These are phyloP conservation scores for Styphnolobium japonicum DNA, from an alignment of 306 rosid species.

Conservation along the genomic window DNA sequence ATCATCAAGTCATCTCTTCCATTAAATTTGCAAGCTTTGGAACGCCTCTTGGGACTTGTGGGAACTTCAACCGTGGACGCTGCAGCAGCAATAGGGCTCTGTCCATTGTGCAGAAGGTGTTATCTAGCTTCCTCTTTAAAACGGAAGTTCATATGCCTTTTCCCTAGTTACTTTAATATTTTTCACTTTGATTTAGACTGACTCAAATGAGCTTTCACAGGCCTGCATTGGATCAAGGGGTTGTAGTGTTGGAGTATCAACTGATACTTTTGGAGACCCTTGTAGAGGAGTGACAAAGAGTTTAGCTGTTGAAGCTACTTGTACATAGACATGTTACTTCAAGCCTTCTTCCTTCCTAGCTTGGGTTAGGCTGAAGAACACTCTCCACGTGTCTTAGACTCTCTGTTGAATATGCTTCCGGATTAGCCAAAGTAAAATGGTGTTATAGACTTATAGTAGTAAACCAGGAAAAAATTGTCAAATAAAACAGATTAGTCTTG, in stretches of 20 bases:
- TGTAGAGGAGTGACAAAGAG: slow-evolving; percentile 75
- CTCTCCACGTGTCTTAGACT: neutral
- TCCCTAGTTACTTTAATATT: neutral
- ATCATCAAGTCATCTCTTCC: slow-evolving; percentile 71
- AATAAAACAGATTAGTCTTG: slow-evolving; percentile 3
- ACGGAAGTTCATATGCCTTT: neutral
- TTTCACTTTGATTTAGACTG: slow-evolving; percentile 10
- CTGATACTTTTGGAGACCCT: slow-evolving; percentile 68
- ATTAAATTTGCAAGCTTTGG: slow-evolving; percentile 92
- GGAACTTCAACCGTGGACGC: slow-evolving; percentile 65
- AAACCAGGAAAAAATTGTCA: neutral
- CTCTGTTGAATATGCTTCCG: slow-evolving; percentile 25
- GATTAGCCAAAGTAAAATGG: slow-evolving; percentile 10
- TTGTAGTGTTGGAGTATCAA: slow-evolving; percentile 70
- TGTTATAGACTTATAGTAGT: slow-evolving; percentile 2
- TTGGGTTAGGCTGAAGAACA: neutral
- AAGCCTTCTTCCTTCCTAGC: neutral
- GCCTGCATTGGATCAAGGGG: slow-evolving; percentile 81
- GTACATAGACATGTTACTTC: slow-evolving; percentile 42
- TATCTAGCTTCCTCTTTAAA: neutral
- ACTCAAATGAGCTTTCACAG: slow-evolving; percentile 44
- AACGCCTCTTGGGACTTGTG: slow-evolving; percentile 79
- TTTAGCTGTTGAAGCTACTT: slow-evolving; percentile 92
- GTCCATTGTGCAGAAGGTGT: slow-evolving; percentile 73
- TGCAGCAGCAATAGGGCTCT: slow-evolving; percentile 70